A percentile compares a stretch with the other conserved stretches of the same genome.
Conservation (phyloP, 495 filamentous ascomycete genomes). For the Daldinia concentrica region DNA sequence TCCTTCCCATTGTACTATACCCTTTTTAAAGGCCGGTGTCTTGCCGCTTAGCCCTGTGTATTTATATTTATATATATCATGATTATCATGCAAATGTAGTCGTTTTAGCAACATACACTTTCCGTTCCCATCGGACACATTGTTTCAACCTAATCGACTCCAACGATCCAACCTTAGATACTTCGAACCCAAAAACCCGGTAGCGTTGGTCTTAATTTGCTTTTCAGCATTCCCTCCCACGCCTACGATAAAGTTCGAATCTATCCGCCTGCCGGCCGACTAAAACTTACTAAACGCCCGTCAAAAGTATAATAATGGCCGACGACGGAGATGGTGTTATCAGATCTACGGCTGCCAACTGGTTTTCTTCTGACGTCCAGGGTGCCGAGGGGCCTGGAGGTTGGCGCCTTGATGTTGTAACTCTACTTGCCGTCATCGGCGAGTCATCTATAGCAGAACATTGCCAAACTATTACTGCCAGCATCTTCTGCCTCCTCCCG, state of each 20-base stretch:
- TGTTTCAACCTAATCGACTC: conserved; percentile 21
- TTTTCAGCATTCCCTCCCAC: conserved; percentile 17
- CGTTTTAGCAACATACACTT: not conserved
- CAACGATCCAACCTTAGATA: not conserved
- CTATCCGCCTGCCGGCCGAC: not conserved
- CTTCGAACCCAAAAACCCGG: not conserved
- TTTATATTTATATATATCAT: not conserved
- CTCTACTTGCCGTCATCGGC: conserved; percentile 70
- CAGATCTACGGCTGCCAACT: conserved; percentile 27
- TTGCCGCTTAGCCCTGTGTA: not conserved
- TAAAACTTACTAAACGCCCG: not conserved
- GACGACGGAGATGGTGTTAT: conserved; percentile 14
- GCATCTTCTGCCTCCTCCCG: conserved; percentile 64
- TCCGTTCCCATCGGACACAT: not conserved
- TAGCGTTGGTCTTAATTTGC: not conserved
- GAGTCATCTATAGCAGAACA: conserved; percentile 66
- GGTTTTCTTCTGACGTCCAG: conserved; percentile 52
- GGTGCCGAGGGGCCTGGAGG: conserved; percentile 46
- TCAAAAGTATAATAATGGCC: conserved; percentile 28
- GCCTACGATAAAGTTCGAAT: not conserved
- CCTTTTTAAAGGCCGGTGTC: not conserved
- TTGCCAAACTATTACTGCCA: conserved; percentile 65
- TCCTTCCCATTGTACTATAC: not conserved
- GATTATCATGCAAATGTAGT: not conserved
- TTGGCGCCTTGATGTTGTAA: conserved; percentile 69